These are phyloP conservation scores for Ceratocystiopsis sp. DNA, from an alignment of 2,329 filamentous ascomycete species.

Conservation along the genomic window DNA sequence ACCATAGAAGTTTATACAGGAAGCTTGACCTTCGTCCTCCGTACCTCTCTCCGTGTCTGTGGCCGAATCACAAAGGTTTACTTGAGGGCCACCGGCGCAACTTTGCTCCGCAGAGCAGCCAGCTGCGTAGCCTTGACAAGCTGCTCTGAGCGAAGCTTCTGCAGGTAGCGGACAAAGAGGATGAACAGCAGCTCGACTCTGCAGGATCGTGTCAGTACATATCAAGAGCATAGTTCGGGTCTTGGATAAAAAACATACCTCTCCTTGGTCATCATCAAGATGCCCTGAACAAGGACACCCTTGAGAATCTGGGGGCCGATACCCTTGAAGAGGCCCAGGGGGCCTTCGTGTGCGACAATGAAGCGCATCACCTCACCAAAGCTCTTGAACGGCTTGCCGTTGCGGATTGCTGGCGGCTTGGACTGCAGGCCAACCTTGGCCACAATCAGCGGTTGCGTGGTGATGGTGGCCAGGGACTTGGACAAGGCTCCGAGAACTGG, in stretches of 20 bases:
- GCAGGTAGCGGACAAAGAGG: constrained; percentile 67
- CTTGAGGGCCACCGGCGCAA: constrained; percentile 15
- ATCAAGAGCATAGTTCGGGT: no score
- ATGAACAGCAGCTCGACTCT: constrained; percentile 83
- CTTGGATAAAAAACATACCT: constrained; percentile 34
- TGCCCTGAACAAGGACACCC: constrained; percentile 80
- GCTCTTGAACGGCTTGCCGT: constrained; percentile 83
- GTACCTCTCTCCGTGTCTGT: no score
- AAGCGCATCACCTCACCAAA: constrained; percentile 92
- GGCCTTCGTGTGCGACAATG: constrained; percentile 77
- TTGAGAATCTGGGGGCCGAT: constrained; percentile 90
- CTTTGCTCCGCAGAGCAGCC: constrained; percentile 40
- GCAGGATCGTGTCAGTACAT: constrained; percentile 4
- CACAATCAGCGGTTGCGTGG: constrained; percentile 88
- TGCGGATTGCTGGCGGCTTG: constrained; percentile 64
- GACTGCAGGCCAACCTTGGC: constrained; percentile 95
- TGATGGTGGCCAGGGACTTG: constrained; percentile 79
- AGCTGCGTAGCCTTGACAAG: constrained; percentile 48
- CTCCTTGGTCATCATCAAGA: constrained; percentile 99
- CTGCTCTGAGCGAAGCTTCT: constrained; percentile 50
- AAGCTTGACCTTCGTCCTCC: no score
- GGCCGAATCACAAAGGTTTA: constrained; percentile 4
- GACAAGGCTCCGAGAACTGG: constrained; percentile 81
- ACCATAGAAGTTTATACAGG: no score
- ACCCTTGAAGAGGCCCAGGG: constrained; percentile 80